Evolutionary conservation across 495 filamentous ascomycete species (phyloP).

Genomic region (Cudoniella acicularis): DNA sequence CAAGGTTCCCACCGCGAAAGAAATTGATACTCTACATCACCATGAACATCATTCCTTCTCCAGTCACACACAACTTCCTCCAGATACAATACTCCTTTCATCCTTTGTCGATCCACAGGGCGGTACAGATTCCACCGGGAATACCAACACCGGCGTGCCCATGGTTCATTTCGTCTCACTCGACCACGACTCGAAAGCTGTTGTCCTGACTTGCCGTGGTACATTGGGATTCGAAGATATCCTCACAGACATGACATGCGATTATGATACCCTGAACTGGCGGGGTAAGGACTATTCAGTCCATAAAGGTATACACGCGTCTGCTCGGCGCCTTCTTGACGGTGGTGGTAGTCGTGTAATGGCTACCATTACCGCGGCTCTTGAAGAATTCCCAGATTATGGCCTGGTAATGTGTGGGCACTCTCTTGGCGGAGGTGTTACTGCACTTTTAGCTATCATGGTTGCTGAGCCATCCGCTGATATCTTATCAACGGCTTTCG

Average conservation of each 20-base stretch:
- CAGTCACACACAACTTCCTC: constrained; percentile 62
- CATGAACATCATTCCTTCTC: constrained; percentile 70
- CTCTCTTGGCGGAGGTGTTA: constrained; percentile 72
- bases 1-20: constrained; percentile 11
- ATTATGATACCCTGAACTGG: constrained; percentile 70
- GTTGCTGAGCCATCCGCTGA: constrained; percentile 57
- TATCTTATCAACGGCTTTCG: constrained; percentile 35
- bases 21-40: constrained; percentile 45
- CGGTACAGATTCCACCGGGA: constrained; percentile 65
- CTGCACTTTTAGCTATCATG: constrained; percentile 69
- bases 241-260: constrained; percentile 77
- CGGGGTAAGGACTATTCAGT: constrained; percentile 66
- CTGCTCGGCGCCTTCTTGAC: constrained; percentile 64
- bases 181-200: constrained; percentile 73
- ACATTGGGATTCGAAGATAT: constrained; percentile 80
- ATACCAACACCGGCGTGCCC: constrained; percentile 70
- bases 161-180: constrained; percentile 76
- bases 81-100: constrained; percentile 66
- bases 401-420: constrained; percentile 75
- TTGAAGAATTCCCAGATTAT: constrained; percentile 68
- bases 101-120: constrained; percentile 75
- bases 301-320: constrained; percentile 81
- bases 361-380: constrained; percentile 62
- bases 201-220: constrained; percentile 72
- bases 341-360: constrained; percentile 60